Conservation (phyloP, 2,329 filamentous ascomycete species). For the Didymella glomerata region DNA sequence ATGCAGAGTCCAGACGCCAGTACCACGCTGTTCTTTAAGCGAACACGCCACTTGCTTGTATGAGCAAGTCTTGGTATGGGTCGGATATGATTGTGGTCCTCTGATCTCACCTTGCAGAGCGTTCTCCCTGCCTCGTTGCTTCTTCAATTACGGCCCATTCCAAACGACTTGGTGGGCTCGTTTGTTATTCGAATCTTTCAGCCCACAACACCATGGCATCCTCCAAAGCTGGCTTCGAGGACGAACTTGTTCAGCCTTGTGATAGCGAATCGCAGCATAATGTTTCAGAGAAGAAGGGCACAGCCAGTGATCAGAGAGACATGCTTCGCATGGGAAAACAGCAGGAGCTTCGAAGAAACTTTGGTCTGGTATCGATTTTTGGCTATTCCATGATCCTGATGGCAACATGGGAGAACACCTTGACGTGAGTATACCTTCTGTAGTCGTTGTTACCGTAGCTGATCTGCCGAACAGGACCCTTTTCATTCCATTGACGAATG, state of each 20-base stretch:
- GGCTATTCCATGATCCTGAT: slow-evolving; percentile 40
- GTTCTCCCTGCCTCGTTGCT: background rate
- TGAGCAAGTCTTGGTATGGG: too few species aligned
- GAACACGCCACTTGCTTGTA: too few species aligned
- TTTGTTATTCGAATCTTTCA: too few species aligned
- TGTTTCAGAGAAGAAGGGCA: background rate
- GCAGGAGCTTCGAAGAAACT: slow-evolving; percentile 40
- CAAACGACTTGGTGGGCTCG: too few species aligned
- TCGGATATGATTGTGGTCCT: too few species aligned
- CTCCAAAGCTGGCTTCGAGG: background rate
- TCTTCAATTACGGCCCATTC: background rate
- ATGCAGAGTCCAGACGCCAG: too few species aligned
- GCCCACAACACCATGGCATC: background rate
- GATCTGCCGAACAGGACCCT: slow-evolving; percentile 25
- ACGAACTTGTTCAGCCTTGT: background rate
- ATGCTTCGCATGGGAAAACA: slow-evolving; percentile 43
- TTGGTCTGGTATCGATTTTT: slow-evolving; percentile 39
- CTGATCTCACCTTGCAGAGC: too few species aligned
- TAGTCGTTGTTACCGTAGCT: background rate
- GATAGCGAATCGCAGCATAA: background rate
- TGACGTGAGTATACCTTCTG: slow-evolving; percentile 23
- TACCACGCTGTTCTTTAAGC: too few species aligned
- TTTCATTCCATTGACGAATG: slow-evolving; percentile 34
- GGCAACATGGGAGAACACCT: slow-evolving; percentile 39
- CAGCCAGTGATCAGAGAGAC: slow-evolving; percentile 18